Conservation (phyloP, 805 yeast species). For the Candida khao-thaluensis region DNA sequence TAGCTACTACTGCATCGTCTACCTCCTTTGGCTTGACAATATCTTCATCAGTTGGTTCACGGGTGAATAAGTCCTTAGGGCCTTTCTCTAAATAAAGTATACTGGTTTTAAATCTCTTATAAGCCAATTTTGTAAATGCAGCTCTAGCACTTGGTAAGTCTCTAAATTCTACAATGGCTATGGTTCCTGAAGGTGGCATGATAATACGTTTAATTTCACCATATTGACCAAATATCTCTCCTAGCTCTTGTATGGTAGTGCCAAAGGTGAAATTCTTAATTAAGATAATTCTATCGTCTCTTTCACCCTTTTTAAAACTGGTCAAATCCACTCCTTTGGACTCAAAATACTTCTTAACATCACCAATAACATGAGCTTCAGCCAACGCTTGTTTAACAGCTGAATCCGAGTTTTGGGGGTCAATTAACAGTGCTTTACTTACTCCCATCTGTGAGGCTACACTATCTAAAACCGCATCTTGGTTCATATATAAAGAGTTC, state of each 20-base stretch:
- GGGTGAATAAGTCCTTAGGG: conserved; percentile 74
- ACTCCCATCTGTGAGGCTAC: conserved; percentile 85
- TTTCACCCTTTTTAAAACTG: conserved; percentile 61
- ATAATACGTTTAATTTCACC: conserved; percentile 79
- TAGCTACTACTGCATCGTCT: conserved; percentile 43
- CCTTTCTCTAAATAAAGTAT: conserved; percentile 92
- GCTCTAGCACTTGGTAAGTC: conserved; percentile 81
- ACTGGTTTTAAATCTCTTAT: conserved; percentile 82
- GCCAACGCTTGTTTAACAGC: conserved; percentile 98
- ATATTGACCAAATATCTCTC: conserved; percentile 74
- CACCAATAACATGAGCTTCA: conserved; percentile 92
- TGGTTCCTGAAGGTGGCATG: conserved; percentile 96
- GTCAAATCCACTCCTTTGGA: conserved; percentile 79
- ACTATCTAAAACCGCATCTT: conserved; percentile 87
- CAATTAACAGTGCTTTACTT: conserved; percentile 76
- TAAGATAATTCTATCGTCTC: conserved; percentile 77
- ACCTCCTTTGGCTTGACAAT: conserved; percentile 24
- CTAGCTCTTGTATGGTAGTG: conserved; percentile 74
- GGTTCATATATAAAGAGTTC: conserved; percentile 90
- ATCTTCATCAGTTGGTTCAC: conserved; percentile 49
- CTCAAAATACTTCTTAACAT: conserved; percentile 85
- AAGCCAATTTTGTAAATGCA: conserved; percentile 86
- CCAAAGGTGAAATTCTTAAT: conserved; percentile 92
- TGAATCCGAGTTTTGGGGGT: conserved; percentile 80
- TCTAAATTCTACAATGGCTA: conserved; percentile 88